A percentile compares a stretch with the other conserved stretches of the same genome.
Conservation (phyloP, 2,329 filamentous ascomycete species). For the Neopestalotiopsis sp. region DNA sequence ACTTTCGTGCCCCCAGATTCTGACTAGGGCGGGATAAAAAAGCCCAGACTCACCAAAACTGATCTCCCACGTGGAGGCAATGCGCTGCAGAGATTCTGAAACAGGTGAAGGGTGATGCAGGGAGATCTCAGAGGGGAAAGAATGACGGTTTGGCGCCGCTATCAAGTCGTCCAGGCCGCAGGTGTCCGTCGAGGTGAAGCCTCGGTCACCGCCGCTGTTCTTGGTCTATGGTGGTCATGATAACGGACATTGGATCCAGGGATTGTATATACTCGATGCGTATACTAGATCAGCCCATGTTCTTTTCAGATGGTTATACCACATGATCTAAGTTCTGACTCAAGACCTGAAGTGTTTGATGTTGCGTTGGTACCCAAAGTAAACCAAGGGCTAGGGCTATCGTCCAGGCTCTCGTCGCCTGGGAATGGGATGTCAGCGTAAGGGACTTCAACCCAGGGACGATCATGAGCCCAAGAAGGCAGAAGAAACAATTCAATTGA, state of each 20-base stretch:
- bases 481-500: not conserved
- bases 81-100: not conserved
- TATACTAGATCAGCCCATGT: not conserved
- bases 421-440: not conserved
- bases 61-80: slow-evolving; percentile 5
- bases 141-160: not conserved
- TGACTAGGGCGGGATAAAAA: not conserved
- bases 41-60: not conserved
- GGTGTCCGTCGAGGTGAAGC: not conserved
- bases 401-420: not conserved
- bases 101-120: slow-evolving; percentile 1
- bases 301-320: no score
- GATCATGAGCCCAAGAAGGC: not conserved
- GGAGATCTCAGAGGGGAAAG: not conserved
- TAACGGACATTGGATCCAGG: not conserved
- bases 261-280: not conserved
- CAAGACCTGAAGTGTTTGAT: no score
- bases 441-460: not conserved
- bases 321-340: no score
- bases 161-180: not conserved
- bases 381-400: not conserved
- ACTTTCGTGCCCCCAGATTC: not conserved
- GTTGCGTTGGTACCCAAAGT: no score
- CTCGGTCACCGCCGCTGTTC: not conserved
- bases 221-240: not conserved